These are phyloP conservation scores for Backusella luteola DNA, from an alignment of 192 early-diverging fungal genomes.

Conservation along the genomic window DNA sequence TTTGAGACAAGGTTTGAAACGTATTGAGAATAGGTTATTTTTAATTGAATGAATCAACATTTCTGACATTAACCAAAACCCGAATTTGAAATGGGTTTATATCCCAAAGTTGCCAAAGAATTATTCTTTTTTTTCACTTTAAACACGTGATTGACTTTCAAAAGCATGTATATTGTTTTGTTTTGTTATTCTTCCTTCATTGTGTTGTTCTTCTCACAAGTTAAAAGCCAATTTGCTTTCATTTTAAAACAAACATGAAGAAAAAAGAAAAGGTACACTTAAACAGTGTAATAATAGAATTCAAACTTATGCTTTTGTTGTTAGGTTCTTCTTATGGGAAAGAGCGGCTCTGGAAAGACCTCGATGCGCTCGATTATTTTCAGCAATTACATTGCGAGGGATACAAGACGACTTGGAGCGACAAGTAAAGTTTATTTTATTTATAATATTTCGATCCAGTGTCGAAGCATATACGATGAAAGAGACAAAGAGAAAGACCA, in stretches of 20 bases:
- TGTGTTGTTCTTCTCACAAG: not conserved
- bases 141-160: not conserved
- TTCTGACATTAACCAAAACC: not conserved
- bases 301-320: not conserved
- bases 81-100: not conserved
- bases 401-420: slow-evolving; percentile 92
- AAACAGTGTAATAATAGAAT: not conserved
- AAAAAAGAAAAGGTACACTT: not conserved
- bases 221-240: not conserved
- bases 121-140: too few species aligned
- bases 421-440: slow-evolving; percentile 65
- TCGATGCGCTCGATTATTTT: slow-evolving; percentile 99
- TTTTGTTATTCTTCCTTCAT: not conserved
- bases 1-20: too few species aligned
- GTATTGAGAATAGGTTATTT: not conserved
- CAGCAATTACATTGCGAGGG: slow-evolving; percentile 93
- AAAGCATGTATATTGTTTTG: not conserved
- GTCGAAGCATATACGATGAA: not conserved
- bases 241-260: not conserved
- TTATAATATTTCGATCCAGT: not conserved
- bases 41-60: not conserved
- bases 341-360: slow-evolving; percentile 96
- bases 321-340: slow-evolving; percentile 97
- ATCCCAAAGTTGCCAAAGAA: not conserved
- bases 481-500: not conserved